phyloP scores from a whole-genome alignment of 305 asterid species.

The Fraxinus ornus region DNA sequence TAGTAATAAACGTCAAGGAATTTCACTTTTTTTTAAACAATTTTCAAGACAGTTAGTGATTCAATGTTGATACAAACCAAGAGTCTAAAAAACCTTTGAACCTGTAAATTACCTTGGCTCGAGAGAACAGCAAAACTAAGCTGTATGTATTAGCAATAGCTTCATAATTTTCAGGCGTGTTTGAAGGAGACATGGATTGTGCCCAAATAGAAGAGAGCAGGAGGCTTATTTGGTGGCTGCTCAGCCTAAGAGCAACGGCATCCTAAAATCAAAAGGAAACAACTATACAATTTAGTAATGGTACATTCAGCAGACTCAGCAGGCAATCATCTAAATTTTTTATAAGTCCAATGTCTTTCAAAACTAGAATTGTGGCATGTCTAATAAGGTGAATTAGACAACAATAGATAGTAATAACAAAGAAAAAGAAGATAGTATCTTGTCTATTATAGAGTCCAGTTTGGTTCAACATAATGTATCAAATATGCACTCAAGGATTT shows the following conservation, averaged over 20 bases:
- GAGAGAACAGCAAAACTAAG: conserved; percentile 82
- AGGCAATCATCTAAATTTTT: background rate
- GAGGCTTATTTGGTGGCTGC: conserved; percentile 87
- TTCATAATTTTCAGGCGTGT: conserved; percentile 88
- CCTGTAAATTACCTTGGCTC: conserved; percentile 68
- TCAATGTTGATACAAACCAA: background rate
- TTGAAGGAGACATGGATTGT: conserved; percentile 78
- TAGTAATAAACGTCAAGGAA: background rate
- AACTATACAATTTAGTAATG: background rate
- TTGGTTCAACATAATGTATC: background rate
- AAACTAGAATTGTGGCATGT: background rate
- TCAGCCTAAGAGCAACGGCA: conserved; percentile 71
- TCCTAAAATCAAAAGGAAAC: conserved; percentile 44
- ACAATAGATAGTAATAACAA: background rate
- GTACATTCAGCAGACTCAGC: background rate
- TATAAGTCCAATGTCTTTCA: background rate
- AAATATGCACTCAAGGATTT: background rate
- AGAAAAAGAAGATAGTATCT: background rate
- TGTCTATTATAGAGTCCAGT: background rate
- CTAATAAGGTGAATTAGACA: background rate
- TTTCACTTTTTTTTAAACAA: background rate
- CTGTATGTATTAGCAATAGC: conserved; percentile 97
- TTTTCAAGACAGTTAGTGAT: background rate
- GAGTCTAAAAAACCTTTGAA: conserved; percentile 5
- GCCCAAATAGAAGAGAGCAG: conserved; percentile 90